A percentile compares a stretch with the other conserved stretches of the same genome.
These are phyloP conservation scores for Apophysomyces variabilis DNA, from an alignment of 371 early-diverging fungal genomes.

Conservation along the genomic window DNA sequence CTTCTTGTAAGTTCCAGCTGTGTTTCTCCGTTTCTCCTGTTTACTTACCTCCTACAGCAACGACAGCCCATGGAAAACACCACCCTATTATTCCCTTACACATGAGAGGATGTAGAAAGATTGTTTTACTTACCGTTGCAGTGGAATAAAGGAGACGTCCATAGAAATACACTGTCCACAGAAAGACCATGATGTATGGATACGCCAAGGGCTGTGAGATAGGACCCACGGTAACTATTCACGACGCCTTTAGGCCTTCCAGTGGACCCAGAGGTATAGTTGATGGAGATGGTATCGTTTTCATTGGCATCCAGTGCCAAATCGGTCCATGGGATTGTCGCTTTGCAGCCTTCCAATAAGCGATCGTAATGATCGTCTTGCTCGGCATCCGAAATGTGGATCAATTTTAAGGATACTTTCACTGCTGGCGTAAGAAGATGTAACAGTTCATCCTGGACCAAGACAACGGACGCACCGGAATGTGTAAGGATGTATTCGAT, in stretches of 20 bases:
- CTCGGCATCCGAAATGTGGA: constrained; percentile 27
- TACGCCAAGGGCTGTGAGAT: constrained; percentile 57
- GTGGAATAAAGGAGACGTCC: constrained; percentile 73
- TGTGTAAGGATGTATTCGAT: constrained; percentile 65
- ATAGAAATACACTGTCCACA: constrained; percentile 58
- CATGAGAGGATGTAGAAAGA: not conserved
- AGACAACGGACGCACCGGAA: constrained; percentile 56
- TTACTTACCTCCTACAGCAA: constrained; percentile 52
- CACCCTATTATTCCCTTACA: constrained; percentile 41
- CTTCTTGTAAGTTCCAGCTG: not conserved
- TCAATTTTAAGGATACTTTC: constrained; percentile 15
- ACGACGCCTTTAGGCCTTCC: constrained; percentile 67
- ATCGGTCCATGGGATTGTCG: constrained; percentile 46
- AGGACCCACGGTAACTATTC: constrained; percentile 51
- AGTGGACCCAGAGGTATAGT: constrained; percentile 71
- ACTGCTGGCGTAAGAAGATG: constrained; percentile 15
- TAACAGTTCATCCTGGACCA: constrained; percentile 61
- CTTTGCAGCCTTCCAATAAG: constrained; percentile 28
- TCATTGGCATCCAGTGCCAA: constrained; percentile 56
- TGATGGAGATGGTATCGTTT: constrained; percentile 58
- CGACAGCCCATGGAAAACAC: constrained; percentile 69
- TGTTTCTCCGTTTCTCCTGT: not conserved
- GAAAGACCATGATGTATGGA: constrained; percentile 54
- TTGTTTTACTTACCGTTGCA: constrained; percentile 48
- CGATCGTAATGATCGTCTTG: constrained; percentile 49